These are phyloP conservation scores for Boletus rex-veris DNA, from an alignment of 768 basidiomycete genomes.

Conservation along the genomic window DNA sequence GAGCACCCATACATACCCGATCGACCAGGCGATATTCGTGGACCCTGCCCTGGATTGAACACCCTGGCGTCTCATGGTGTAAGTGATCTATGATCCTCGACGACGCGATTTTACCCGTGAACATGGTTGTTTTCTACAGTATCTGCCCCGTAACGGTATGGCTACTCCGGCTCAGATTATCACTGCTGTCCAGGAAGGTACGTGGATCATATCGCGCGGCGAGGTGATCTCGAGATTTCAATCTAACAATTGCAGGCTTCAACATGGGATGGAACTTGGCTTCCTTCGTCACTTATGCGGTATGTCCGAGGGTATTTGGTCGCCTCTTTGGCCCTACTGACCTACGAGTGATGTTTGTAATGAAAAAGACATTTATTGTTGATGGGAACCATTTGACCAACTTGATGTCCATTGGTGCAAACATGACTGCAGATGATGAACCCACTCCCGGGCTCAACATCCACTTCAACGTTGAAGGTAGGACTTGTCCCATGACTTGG, in stretches of 20 bases:
- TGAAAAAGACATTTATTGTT: slow-evolving; percentile 19
- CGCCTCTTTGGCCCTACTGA: background rate
- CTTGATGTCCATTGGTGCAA: slow-evolving; percentile 25
- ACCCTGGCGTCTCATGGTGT: slow-evolving; percentile 26
- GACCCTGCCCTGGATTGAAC: slow-evolving; percentile 24
- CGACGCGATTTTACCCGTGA: background rate
- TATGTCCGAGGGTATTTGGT: background rate
- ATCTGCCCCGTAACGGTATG: slow-evolving; percentile 19
- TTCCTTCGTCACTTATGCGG: slow-evolving; percentile 17
- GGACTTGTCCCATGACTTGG: background rate
- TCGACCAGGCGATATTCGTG: slow-evolving; percentile 19
- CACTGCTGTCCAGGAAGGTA: slow-evolving; percentile 22
- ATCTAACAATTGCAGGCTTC: slow-evolving; percentile 10
- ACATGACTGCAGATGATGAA: slow-evolving; percentile 10
- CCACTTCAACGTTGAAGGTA: slow-evolving; percentile 25
- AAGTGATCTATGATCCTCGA: background rate
- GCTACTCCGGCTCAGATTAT: slow-evolving; percentile 23
- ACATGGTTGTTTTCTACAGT: slow-evolving; percentile 5
- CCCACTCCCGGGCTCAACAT: slow-evolving; percentile 19
- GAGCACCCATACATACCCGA: slow-evolving; percentile 13
- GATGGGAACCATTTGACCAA: slow-evolving; percentile 29
- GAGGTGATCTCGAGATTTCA: background rate
- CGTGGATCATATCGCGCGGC: background rate
- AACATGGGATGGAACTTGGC: slow-evolving; percentile 25
- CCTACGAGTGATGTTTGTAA: background rate